A percentile compares a stretch with the other conserved stretches of the same genome.
phyloP scores from a whole-genome alignment of 2,329 filamentous ascomycete species.

The Huntiella bhutanensis region DNA sequence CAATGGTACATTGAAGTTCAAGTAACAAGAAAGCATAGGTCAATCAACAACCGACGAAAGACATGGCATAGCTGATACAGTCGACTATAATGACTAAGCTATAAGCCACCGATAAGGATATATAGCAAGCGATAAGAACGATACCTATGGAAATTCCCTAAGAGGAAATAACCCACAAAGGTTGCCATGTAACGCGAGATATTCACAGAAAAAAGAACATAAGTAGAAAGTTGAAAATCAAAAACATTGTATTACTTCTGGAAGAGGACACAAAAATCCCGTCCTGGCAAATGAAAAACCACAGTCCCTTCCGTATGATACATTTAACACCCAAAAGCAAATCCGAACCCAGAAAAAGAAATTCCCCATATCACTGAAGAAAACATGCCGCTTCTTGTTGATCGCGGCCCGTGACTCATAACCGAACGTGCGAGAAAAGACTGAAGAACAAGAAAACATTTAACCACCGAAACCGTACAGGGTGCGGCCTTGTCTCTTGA shows the following conservation, averaged over 20 bases:
- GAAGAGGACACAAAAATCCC: conserved; percentile 10
- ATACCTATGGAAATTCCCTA: too few relatives aligned
- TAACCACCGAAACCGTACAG: conserved; percentile 86
- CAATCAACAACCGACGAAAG: too few relatives aligned
- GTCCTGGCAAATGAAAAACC: conserved; percentile 20
- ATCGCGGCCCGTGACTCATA: conserved; percentile 13
- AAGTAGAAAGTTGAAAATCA: neutral
- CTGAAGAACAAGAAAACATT: conserved; percentile 17
- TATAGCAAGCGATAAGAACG: too few relatives aligned
- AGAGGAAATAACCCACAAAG: too few relatives aligned
- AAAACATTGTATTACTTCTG: conserved; percentile 11
- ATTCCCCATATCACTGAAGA: conserved; percentile 10
- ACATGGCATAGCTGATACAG: too few relatives aligned
- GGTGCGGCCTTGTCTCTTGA: conserved; percentile 54
- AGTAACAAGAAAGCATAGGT: too few relatives aligned
- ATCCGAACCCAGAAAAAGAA: conserved; percentile 17
- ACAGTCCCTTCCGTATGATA: conserved; percentile 24
- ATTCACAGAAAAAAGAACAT: too few relatives aligned
- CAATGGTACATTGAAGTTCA: too few relatives aligned
- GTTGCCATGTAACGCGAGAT: too few relatives aligned
- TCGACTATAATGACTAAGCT: too few relatives aligned
- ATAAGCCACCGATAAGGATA: too few relatives aligned
- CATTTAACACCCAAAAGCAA: conserved; percentile 25
- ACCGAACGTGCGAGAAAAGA: conserved; percentile 12
- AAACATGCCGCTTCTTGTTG: conserved; percentile 9